Percentiles rank a stretch among this genome's conserved stretches.
Evolutionary conservation across 257 asterid genomes (phyloP).

Genomic region (Gentiana dahurica): DNA sequence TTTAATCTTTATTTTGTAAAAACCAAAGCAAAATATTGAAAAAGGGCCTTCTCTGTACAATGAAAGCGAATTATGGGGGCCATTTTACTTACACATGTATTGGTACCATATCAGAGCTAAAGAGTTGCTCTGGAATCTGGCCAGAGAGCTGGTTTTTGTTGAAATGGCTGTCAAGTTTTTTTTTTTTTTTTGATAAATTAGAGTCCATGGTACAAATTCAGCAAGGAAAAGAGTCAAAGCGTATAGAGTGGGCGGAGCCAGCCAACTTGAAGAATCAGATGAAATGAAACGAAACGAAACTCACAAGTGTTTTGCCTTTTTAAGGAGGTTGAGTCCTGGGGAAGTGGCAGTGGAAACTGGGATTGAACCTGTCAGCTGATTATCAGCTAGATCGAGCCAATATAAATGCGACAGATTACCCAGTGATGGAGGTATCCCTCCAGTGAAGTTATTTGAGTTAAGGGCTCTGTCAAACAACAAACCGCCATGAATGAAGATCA

Average conservation of each 20-base stretch:
- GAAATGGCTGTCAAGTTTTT: slow-evolving; percentile 63
- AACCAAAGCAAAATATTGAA: too few relatives aligned
- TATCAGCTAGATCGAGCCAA: slow-evolving; percentile 91
- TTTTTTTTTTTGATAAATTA: slow-evolving; percentile 10
- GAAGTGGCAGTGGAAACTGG: slow-evolving; percentile 58
- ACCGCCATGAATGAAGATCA: background rate
- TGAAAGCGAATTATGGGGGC: background rate
- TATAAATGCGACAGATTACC: slow-evolving; percentile 79
- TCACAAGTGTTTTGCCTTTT: slow-evolving; percentile 92
- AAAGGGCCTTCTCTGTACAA: background rate
- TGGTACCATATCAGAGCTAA: slow-evolving; percentile 59
- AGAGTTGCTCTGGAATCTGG: slow-evolving; percentile 49
- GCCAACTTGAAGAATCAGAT: background rate
- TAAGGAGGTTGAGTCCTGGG: slow-evolving; percentile 80
- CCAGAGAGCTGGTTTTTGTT: slow-evolving; percentile 85
- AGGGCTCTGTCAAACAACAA: slow-evolving; percentile 52
- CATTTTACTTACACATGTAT: slow-evolving; percentile 68
- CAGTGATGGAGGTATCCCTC: slow-evolving; percentile 73
- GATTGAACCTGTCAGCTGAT: slow-evolving; percentile 64
- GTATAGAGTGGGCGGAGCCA: background rate
- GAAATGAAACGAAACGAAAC: slow-evolving; percentile 8
- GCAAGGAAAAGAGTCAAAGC: background rate
- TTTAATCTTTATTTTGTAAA: background rate
- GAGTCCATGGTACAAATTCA: slow-evolving; percentile 4
- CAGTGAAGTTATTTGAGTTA: slow-evolving; percentile 82